Percentiles rank a stretch among this genome's conserved stretches.
Evolutionary conservation across 345 rosid genomes (phyloP).

Genomic region (Corymbia maculata): DNA sequence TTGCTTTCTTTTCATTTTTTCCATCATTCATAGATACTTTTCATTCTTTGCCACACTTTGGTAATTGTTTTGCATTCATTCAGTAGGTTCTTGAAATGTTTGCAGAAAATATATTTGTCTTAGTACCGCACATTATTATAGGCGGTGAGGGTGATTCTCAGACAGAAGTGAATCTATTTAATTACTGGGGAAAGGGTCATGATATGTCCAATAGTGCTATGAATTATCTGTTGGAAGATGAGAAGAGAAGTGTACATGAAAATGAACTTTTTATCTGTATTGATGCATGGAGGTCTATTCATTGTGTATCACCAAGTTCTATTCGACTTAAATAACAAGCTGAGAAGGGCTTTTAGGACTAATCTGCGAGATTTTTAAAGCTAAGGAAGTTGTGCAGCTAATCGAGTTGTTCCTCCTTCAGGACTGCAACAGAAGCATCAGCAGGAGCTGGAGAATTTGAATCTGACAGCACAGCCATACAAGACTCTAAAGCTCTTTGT

Average conservation of each 20-base stretch:
- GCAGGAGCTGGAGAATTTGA: slow-evolving; percentile 60
- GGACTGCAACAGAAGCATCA: slow-evolving; percentile 50
- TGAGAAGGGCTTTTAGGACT: not conserved
- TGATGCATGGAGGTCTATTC: not conserved
- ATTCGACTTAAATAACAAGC: not conserved
- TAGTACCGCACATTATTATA: not conserved
- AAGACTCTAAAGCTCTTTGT: slow-evolving; percentile 63
- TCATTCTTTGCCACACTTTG: too few species aligned
- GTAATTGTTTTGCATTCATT: too few species aligned
- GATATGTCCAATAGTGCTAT: not conserved
- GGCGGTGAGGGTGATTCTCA: not conserved
- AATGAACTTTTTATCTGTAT: not conserved
- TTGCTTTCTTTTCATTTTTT: not conserved
- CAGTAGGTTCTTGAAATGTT: not conserved
- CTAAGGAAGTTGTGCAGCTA: not conserved
- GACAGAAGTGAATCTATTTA: not conserved
- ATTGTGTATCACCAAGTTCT: not conserved
- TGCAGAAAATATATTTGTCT: not conserved
- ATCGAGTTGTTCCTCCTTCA: not conserved
- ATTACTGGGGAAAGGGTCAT: not conserved
- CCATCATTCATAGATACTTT: not conserved
- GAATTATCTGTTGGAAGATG: not conserved
- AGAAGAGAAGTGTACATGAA: not conserved
- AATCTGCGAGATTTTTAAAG: not conserved
- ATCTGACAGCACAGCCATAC: slow-evolving; percentile 59